Conservation (phyloP, 495 filamentous ascomycete genomes). For the Rhypophila decipiens region DNA sequence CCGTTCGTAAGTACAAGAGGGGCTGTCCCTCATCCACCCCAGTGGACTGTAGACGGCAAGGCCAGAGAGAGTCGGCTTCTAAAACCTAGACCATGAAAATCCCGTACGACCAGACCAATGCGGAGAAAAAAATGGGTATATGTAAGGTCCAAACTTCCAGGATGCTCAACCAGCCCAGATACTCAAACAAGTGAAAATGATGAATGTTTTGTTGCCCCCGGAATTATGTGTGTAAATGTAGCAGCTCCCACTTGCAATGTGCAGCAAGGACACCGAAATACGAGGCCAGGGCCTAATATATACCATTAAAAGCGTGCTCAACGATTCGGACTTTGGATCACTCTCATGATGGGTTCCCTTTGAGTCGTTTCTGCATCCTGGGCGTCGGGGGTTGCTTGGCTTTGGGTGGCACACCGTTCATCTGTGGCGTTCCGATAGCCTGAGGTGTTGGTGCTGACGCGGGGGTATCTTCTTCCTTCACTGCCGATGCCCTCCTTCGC, state of each 20-base stretch:
- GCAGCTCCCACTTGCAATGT: neutral
- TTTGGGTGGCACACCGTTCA: conserved; percentile 36
- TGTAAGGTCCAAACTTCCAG: neutral
- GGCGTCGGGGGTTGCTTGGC: conserved; percentile 42
- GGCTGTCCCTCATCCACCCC: no score
- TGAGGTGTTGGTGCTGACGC: conserved; percentile 40
- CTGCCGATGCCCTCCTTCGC: conserved; percentile 65
- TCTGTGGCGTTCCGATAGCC: conserved; percentile 33
- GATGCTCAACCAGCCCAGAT: neutral
- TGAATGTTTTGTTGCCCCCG: neutral
- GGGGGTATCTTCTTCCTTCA: conserved; percentile 66
- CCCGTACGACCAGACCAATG: neutral
- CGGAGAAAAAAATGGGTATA: neutral
- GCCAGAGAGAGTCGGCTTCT: no score
- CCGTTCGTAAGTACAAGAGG: no score
- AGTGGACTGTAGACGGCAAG: no score
- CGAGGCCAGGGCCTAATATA: no score
- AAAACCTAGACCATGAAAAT: neutral
- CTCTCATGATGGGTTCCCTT: conserved; percentile 28
- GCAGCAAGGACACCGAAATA: neutral
- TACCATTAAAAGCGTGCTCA: neutral
- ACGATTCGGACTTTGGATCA: neutral
- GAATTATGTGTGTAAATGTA: neutral
- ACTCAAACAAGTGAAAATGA: neutral
- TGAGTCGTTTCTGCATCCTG: conserved; percentile 39